A percentile compares a stretch with the other conserved stretches of the same genome.
phyloP scores from a whole-genome alignment of 768 basidiomycete genomes.

The Suillus subaureus region DNA sequence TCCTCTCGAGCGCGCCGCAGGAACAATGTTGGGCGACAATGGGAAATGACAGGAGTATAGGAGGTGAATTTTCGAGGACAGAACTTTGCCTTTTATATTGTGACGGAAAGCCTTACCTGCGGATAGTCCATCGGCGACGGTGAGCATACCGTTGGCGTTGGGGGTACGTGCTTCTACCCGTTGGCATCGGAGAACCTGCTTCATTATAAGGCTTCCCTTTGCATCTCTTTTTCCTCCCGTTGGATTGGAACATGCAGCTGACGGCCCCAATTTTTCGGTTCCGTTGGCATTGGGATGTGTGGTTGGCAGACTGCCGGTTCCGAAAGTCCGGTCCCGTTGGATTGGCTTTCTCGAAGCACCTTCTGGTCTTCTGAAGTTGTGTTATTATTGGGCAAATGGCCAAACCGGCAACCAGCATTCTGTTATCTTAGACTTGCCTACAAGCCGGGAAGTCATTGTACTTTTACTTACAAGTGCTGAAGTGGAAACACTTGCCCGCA shows the following conservation, averaged over 20 bases:
- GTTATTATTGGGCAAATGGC: background rate
- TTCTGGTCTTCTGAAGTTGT: background rate
- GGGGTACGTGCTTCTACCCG: background rate
- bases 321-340: background rate
- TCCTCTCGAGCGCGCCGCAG: conserved; percentile 57
- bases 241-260: background rate
- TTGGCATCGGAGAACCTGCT: background rate
- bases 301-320: background rate
- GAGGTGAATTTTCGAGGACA: conserved; percentile 36
- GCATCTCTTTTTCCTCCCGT: background rate
- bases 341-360: background rate
- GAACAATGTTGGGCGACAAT: conserved; percentile 55
- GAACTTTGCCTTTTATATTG: background rate
- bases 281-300: background rate
- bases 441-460: too few species aligned
- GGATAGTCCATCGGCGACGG: background rate
- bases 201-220: background rate
- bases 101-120: background rate
- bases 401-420: background rate
- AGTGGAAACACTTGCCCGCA: background rate
- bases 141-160: background rate
- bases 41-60: conserved; percentile 62
- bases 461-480: background rate
- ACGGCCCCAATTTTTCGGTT: background rate
- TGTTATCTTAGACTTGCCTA: background rate